phyloP scores from a whole-genome alignment of 2,329 filamentous ascomycete genomes.

The Tolypocladium capitatum region DNA sequence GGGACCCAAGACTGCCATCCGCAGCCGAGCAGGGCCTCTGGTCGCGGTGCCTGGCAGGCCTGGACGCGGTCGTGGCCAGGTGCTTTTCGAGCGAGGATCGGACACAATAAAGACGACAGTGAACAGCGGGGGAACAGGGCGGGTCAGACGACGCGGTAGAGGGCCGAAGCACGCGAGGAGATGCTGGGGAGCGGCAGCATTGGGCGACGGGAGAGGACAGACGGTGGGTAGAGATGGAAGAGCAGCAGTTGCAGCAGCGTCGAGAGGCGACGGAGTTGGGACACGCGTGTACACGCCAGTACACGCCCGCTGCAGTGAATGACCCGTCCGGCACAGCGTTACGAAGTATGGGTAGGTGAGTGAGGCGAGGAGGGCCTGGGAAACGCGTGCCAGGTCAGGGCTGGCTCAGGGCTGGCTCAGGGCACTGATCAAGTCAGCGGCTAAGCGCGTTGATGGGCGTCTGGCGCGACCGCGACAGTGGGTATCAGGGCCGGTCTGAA shows the following conservation, averaged over 20 bases:
- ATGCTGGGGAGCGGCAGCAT: neutral
- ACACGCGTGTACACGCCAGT: no score
- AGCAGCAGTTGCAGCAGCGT: neutral
- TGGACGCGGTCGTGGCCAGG: neutral
- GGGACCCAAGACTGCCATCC: neutral
- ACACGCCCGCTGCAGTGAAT: no score
- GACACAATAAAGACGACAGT: neutral
- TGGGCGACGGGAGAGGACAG: neutral
- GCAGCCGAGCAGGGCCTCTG: neutral
- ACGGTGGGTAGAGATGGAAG: neutral
- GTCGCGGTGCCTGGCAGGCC: neutral
- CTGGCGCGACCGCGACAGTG: neutral
- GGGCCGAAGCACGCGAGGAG: neutral
- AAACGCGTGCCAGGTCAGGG: neutral
- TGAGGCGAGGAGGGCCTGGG: neutral
- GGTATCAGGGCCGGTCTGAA: neutral
- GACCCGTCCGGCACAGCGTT: neutral
- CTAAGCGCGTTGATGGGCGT: constrained; percentile 3
- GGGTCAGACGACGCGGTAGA: neutral
- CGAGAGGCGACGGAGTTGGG: no score
- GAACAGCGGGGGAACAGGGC: neutral
- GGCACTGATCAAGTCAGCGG: neutral
- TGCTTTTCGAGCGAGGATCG: neutral
- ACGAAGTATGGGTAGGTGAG: no score
- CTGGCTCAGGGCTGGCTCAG: no score